phyloP scores from a whole-genome alignment of 345 rosid species.

The Camelina hispida region DNA sequence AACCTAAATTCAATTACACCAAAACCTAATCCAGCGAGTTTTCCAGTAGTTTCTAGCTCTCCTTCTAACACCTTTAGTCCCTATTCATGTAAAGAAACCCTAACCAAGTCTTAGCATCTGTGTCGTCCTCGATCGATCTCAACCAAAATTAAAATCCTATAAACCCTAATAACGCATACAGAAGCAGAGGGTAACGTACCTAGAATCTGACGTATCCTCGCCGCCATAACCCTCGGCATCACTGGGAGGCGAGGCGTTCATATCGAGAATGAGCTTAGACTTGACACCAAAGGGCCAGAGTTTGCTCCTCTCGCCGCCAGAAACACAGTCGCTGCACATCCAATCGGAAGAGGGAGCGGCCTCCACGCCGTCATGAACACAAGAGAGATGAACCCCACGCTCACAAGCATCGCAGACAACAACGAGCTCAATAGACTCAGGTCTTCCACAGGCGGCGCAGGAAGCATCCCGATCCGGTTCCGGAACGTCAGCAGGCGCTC shows the following conservation, averaged over 20 bases:
- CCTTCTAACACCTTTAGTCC: neutral
- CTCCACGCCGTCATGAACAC: constrained; percentile 46
- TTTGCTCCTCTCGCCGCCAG: constrained; percentile 67
- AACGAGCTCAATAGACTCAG: constrained; percentile 52
- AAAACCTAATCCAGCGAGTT: constrained; percentile 15
- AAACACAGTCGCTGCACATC: constrained; percentile 72
- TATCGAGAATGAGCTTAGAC: constrained; percentile 74
- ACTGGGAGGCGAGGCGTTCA: constrained; percentile 93
- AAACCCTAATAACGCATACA: constrained; percentile 44
- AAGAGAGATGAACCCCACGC: constrained; percentile 73
- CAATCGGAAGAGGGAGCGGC: constrained; percentile 59
- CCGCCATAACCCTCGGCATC: constrained; percentile 65
- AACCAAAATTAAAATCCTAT: constrained; percentile 5
- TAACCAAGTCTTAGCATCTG: constrained; percentile 4
- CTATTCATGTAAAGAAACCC: constrained; percentile 29
- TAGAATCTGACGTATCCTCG: constrained; percentile 52
- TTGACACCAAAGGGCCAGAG: constrained; percentile 87
- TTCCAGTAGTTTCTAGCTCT: neutral
- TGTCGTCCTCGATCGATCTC: neutral
- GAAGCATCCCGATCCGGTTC: constrained; percentile 39
- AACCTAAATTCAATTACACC: constrained; percentile 16
- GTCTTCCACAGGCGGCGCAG: constrained; percentile 67
- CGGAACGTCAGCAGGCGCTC: constrained; percentile 56
- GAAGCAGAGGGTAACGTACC: constrained; percentile 49
- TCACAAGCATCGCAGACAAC: constrained; percentile 95